These are phyloP conservation scores for Alternaria ethzedia DNA, from an alignment of 2,329 filamentous ascomycete species.

Conservation along the genomic window DNA sequence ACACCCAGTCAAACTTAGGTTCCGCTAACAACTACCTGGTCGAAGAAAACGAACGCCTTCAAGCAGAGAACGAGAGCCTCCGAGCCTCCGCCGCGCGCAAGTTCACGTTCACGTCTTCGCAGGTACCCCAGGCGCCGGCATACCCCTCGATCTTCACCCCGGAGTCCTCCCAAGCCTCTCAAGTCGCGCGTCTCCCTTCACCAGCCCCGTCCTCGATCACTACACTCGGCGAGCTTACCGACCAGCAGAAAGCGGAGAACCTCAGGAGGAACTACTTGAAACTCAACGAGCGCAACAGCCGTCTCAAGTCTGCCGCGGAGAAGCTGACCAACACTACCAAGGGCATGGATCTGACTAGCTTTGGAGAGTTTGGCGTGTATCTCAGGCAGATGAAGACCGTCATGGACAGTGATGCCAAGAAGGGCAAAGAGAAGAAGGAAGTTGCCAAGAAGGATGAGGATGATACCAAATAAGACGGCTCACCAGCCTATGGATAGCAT, in stretches of 20 bases:
- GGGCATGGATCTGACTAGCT: slow-evolving; percentile 21
- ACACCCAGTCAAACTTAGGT: neutral
- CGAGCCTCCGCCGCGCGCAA: neutral
- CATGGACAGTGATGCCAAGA: slow-evolving; percentile 16
- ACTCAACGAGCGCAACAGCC: slow-evolving; percentile 27
- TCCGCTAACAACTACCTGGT: neutral
- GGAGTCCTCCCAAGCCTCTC: neutral
- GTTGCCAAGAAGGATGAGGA: neutral
- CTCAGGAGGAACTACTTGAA: slow-evolving; percentile 26
- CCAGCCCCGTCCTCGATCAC: slow-evolving; percentile 1
- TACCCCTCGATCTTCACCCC: neutral
- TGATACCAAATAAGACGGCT: neutral
- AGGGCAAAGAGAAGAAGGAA: neutral
- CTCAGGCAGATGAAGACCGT: slow-evolving; percentile 17
- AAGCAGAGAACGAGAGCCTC: neutral
- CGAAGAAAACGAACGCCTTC: neutral
- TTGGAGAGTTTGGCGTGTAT: slow-evolving; percentile 35
- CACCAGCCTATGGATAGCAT: neutral
- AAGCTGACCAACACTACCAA: slow-evolving; percentile 17
- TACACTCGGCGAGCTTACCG: neutral
- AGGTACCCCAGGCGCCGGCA: neutral
- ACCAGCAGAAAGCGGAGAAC: slow-evolving; percentile 22
- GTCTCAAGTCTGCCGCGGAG: slow-evolving; percentile 8
- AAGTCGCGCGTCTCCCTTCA: neutral
- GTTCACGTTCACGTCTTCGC: neutral